Conservation (phyloP, 352 stramenopile genomes). For the Phytophthora pinifolia region DNA sequence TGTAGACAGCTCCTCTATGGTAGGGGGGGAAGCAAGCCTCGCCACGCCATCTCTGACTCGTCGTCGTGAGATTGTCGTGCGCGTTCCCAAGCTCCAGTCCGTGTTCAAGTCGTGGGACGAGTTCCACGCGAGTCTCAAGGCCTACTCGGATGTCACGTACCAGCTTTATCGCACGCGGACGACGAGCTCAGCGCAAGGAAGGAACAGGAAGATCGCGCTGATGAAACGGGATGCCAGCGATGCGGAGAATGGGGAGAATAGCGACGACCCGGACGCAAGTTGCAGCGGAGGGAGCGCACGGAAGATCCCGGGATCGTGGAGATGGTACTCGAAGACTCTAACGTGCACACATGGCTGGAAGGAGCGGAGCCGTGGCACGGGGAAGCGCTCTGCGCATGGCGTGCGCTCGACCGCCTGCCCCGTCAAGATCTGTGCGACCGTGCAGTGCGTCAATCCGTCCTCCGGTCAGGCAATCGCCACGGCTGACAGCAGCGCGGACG, state of each 20-base stretch:
- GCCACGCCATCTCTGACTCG: background rate
- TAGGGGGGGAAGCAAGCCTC: conserved; percentile 16
- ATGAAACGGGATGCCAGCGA: conserved; percentile 34
- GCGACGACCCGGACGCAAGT: conserved; percentile 22
- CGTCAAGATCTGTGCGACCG: conserved; percentile 78
- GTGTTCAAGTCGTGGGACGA: conserved; percentile 70
- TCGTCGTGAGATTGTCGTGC: conserved; percentile 54
- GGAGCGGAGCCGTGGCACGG: conserved; percentile 60
- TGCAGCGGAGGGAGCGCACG: conserved; percentile 17
- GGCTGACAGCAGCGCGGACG: background rate
- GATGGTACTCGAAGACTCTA: conserved; percentile 83
- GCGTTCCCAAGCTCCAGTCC: conserved; percentile 51
- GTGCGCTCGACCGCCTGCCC: conserved; percentile 69
- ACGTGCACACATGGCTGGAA: conserved; percentile 86
- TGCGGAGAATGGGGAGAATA: conserved; percentile 41
- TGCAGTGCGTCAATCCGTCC: conserved; percentile 48
- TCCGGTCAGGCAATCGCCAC: conserved; percentile 1
- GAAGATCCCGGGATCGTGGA: conserved; percentile 65
- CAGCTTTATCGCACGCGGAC: conserved; percentile 78
- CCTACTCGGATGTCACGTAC: conserved; percentile 68
- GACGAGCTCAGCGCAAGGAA: conserved; percentile 63
- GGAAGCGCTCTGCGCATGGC: conserved; percentile 63
- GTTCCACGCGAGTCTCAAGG: conserved; percentile 58
- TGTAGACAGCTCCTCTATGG: conserved; percentile 8
- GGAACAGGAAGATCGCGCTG: conserved; percentile 71